Base-by-base conservation (phyloP, 2,329 filamentous ascomycete genomes). In the Remersonia thermophila region DNA sequence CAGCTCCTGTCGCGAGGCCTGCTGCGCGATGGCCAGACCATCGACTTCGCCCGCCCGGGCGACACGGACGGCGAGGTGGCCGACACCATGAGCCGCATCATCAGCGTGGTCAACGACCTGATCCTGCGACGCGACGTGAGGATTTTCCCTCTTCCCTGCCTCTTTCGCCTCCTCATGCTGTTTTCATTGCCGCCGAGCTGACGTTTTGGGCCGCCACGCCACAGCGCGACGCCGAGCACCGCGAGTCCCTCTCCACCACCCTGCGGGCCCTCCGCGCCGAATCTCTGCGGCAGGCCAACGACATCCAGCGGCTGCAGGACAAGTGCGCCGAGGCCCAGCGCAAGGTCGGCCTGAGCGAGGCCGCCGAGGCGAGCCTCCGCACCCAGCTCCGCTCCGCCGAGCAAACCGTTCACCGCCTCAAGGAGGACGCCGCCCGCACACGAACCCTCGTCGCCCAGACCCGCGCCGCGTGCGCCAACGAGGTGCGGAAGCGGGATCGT, bases 101-200 rank as follows among this genome's bases (percentile, higher is more conserved):
- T 98, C 62, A 83, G 89, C 54, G 71, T 98, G 16, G 77, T 98
- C 33, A 94, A 98, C 58, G 91, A 98, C 55, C 61, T 98, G 48
- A 84, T 98, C 40, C 58, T 95, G 41, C 75, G 87, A 47, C 76
- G 87, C 65, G 91, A 98, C 57, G 85, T 93, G 65, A 50, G 77
- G 66, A 37, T 32, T 27, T 8, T n/a, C 16, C 12, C 27, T 13
- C 4, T 20, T 27, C 16, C n/a, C n/a, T n/a, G n/a, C n/a, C n/a
- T n/a, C n/a, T n/a, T n/a, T n/a, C n/a, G n/a, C n/a, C n/a, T n/a
- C n/a, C n/a, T n/a, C n/a, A n/a, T n/a, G n/a, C n/a, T n/a, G n/a
- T n/a, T n/a, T n/a, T n/a, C n/a, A n/a, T n/a, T n/a, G n/a, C n/a
- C n/a, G n/a, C n/a, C n/a, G n/a, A n/a, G n/a, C n/a, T n/a, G n/a